Percentiles rank a stretch among this genome's conserved stretches.
Conservation (phyloP, 345 rosid genomes). For the Ceriops zippeliana region DNA sequence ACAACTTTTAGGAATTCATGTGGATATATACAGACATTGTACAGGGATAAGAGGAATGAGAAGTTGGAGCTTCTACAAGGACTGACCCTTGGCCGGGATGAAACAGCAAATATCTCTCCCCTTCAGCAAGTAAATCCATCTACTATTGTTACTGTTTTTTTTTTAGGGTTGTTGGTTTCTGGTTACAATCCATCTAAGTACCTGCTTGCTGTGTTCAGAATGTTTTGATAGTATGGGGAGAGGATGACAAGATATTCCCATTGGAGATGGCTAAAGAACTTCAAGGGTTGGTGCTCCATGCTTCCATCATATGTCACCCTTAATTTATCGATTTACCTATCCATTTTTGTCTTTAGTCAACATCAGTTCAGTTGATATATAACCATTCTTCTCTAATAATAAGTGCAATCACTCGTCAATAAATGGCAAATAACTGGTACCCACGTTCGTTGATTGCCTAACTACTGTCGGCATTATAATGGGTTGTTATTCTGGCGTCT, state of each 20-base stretch:
- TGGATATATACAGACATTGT: constrained; percentile 43
- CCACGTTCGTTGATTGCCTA: too few relatives aligned
- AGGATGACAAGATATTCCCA: constrained; percentile 71
- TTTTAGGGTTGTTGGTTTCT: too few relatives aligned
- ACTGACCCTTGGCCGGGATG: constrained; percentile 45
- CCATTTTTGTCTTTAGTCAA: not conserved
- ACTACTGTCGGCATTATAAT: too few relatives aligned
- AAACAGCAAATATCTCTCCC: constrained; percentile 40
- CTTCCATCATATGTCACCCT: not conserved
- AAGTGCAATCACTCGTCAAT: too few relatives aligned
- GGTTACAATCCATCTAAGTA: not conserved
- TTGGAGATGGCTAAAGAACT: constrained; percentile 74
- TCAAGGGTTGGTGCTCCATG: constrained; percentile 44
- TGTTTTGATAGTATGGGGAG: constrained; percentile 80
- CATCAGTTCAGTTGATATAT: not conserved
- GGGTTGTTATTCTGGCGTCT: too few relatives aligned
- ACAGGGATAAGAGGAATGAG: constrained; percentile 57
- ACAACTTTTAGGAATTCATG: not conserved
- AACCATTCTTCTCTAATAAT: too few relatives aligned
- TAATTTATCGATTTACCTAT: not conserved
- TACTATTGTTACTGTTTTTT: not conserved
- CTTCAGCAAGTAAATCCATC: constrained; percentile 52
- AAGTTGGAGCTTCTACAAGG: constrained; percentile 70
- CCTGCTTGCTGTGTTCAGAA: constrained; percentile 38
- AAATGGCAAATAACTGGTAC: too few relatives aligned